Base-by-base conservation (phyloP, 129 eudicot genomes). In the Artemisia argyi region DNA sequence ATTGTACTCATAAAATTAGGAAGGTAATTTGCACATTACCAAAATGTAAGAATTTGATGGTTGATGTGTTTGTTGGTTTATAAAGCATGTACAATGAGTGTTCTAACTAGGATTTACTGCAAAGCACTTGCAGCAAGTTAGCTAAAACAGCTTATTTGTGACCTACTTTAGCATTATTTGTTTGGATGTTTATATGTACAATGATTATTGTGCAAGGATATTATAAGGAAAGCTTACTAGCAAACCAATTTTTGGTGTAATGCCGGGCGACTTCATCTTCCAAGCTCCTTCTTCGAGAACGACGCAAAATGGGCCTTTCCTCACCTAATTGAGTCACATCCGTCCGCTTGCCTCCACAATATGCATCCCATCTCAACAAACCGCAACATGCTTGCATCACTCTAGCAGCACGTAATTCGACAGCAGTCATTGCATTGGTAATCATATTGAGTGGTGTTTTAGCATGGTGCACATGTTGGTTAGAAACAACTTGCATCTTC, bases 271-370 rank as follows among this genome's bases (percentile, higher is more conserved):
- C 54, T 62, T 74, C 68, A 24, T 61, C 69, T 14, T 58, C 75
- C 26, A 24, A 39, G 24, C 59, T 67, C 52, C 66, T 57, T 76
- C 58, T 11, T 49, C 3, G 54, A 69, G 15, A 17, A 55, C 54
- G 16, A 61, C 15, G 26, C 76, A 17, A 52, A 20, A 72, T 24
- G 57, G 16, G 58, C 13, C 62, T 69, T 75, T 74, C 74, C 62
- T 59, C 51, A 2, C 68, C 61, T 7, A 28, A 3, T 3, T 22
- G 50, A 59, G 58, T 66, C 15, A 65, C 85, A 71, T 78, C 88
- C 13, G 67, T 81, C 53, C 39, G n/a, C 68, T 78, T 84, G 52
- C 70, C 73, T 49, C 55, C 22, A 28, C 85, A 81, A 26, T 65
- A 30, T 72, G 17, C 59, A 2, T 62, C 68, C 65, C 59, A 70